Percentiles rank a stretch among this genome's conserved stretches.
Evolutionary conservation across 2,329 filamentous ascomycete genomes (phyloP).

Genomic region (Sphaerulina populicola): DNA sequence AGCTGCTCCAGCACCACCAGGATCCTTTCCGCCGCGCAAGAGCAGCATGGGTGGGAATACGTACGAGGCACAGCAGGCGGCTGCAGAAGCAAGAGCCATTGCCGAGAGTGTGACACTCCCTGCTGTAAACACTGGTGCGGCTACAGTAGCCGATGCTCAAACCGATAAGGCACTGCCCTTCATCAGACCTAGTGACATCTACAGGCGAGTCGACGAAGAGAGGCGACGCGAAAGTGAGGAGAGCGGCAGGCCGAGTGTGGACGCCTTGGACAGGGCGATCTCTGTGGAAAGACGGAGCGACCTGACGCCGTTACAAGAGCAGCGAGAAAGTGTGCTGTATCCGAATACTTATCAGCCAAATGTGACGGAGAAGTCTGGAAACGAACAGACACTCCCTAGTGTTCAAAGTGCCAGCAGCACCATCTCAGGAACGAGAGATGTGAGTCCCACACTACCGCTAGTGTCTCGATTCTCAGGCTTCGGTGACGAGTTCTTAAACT

Average conservation of each 20-base stretch:
- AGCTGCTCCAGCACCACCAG: constrained; percentile 28
- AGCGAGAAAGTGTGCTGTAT: constrained; percentile 18
- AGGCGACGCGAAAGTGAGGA: constrained; percentile 51
- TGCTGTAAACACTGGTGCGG: constrained; percentile 7
- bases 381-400: not conserved
- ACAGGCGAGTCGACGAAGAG: constrained; percentile 62
- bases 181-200: constrained; percentile 67
- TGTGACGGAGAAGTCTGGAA: not conserved
- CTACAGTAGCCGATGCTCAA: constrained; percentile 21
- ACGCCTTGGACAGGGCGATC: constrained; percentile 35
- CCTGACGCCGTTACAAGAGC: constrained; percentile 21
- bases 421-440: constrained; percentile 1
- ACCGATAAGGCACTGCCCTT: constrained; percentile 52
- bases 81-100: constrained; percentile 16
- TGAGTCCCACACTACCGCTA: constrained; percentile 35
- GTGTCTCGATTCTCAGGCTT: constrained; percentile 39
- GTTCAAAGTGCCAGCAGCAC: not conserved
- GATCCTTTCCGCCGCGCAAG: constrained; percentile 52
- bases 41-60: constrained; percentile 50
- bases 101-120: constrained; percentile 11
- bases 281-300: constrained; percentile 22
- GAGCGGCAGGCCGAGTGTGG: constrained; percentile 49
- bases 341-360: constrained; percentile 1
- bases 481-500: constrained; percentile 31
- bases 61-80: constrained; percentile 12